Conservation (phyloP, 768 basidiomycete genomes). For the Amanita muscaria region DNA sequence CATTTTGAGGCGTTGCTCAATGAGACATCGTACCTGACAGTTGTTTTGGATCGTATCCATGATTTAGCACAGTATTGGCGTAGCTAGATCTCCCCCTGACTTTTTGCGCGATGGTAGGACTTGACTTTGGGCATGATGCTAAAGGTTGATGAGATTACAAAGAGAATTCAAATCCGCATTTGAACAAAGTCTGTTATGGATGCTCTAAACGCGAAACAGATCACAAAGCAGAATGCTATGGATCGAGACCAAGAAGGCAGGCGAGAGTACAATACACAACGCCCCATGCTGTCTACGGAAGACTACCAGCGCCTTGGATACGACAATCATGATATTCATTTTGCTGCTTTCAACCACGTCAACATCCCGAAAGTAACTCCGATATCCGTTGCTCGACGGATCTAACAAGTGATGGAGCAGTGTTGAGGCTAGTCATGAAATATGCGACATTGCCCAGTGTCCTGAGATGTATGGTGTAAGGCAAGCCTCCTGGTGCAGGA, state of each 20-base stretch:
- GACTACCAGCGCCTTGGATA: no score
- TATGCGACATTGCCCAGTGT: constrained; percentile 91
- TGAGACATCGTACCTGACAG: constrained; percentile 90
- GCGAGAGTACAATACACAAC: no score
- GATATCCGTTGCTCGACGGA: constrained; percentile 58
- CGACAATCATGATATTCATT: no score
- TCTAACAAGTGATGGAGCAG: constrained; percentile 40
- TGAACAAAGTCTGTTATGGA: background rate
- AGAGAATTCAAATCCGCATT: no score
- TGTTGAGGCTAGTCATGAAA: constrained; percentile 86
- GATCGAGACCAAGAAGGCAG: no score
- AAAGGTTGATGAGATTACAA: no score
- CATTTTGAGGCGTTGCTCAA: constrained; percentile 91
- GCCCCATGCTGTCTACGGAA: no score
- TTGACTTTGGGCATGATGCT: no score
- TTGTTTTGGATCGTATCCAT: constrained; percentile 90
- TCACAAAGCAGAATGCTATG: no score
- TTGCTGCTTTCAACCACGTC: no score
- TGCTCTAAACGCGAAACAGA: no score
- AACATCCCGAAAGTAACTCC: constrained; percentile 18
- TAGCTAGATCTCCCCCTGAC: constrained; percentile 32
- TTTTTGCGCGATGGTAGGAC: background rate
- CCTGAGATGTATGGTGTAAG: constrained; percentile 61
- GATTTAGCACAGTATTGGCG: constrained; percentile 87
- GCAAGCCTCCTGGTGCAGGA: constrained; percentile 37